Evolutionary conservation across 345 rosid genomes (phyloP), one percentile per base, ranked within the genome.

Genomic region (Eucalyptus microcorys): DNA sequence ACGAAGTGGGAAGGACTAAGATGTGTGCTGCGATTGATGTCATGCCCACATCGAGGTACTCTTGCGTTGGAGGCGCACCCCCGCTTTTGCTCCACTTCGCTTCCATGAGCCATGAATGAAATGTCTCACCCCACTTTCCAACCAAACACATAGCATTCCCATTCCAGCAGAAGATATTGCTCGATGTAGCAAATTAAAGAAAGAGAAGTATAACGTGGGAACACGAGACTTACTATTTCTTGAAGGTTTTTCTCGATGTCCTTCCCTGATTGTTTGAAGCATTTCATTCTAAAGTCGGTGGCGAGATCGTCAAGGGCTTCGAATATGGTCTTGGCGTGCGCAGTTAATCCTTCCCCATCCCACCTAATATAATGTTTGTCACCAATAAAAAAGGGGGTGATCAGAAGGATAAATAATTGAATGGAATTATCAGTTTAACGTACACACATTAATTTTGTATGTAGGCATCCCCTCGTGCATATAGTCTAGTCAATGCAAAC

Each of bases 41-140:
- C 93, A 92, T 94, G 87, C 94, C 96, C 10, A 89, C 93, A 87
- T 68, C 86, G 42, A 95, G 88, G 88, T 96, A 95, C 80, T 92
- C 96, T 7, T 93, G 90, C 45, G 86, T 87, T 21, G 94, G 80
- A 45, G 95, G 92, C 27, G 88, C 71, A 47, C 59, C n/a, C 55
- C 91, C 91, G 34, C 85, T 92, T 92, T 55, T 92, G 89, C 95
- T 93, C 95, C 96, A 94, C 61, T 88, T 87, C 3, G 98, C 93
- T 94, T 96, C 98, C 53, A 45, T 49, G 40, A 93, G 91, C 98
- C 95, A 95, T 30, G 97, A 89, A 55, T 68, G 93, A 90, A 96
- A 96, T 87, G 97, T 94, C 87, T 95, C 96, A 19, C 57, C 17
- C 98, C 97, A 96, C 98, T 96, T 47, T 47, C 32, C 90, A 88